Evolutionary conservation across 371 early-diverging fungal genomes (phyloP), one percentile per base, ranked within the genome.

Genomic region (Conidiobolus coronatus): DNA sequence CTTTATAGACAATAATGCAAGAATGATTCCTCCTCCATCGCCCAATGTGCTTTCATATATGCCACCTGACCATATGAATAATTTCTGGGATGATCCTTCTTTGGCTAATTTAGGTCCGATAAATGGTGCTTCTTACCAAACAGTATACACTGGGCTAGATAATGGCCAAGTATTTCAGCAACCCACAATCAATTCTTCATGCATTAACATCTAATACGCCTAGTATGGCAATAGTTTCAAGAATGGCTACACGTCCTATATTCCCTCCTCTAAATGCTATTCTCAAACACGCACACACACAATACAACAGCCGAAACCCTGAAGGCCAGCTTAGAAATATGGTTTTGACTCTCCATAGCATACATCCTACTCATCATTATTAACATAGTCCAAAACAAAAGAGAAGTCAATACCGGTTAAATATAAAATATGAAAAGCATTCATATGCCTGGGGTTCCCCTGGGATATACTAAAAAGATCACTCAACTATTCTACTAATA

Each of bases 311-410:
- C n/a, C 60, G 67, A 21, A 64, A 79, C 0, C 71, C 69, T 42
- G 68, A 61, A 9, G 67, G 71, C 5, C 57, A 59, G 18, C 50
- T 66, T 0, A 50, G 70, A 22, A 58, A 64, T 2, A 55, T 81
- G 19, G 58, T 76, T n/a, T 51, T 60, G 6, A 59, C 73, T 39
- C 68, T 89, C 18, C 75, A 75, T 47, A 55, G 64, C 19, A 60
- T 74, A 13, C 74, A 75, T 53, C 73, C 71, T 1, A 57, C 66
- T 0, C 84, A 85, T 55, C 59, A n/a, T n/a, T n/a, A n/a, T n/a
- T n/a, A n/a, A n/a, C n/a, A n/a, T n/a, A n/a, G n/a, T n/a, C n/a
- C n/a, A n/a, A n/a, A n/a, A n/a, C n/a, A n/a, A n/a, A n/a, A n/a
- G n/a, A n/a, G n/a, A n/a, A n/a, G n/a, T n/a, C n/a, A n/a, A n/a